Base-by-base conservation (phyloP, 805 yeast genomes). In the Barnettozyma pratensis region DNA sequence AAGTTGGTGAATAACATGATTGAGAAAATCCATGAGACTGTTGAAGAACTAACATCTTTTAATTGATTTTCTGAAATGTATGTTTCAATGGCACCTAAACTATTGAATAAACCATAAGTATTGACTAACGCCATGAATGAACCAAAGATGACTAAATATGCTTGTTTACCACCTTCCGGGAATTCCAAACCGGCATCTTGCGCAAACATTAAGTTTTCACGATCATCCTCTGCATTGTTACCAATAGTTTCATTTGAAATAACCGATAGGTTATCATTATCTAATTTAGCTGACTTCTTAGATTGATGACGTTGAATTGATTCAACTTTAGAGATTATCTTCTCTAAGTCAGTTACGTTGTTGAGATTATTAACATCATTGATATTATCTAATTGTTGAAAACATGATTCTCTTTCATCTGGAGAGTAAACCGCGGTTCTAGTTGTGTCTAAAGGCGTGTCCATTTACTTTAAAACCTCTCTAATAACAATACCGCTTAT, bases 11-110 rank as follows among this genome's bases (percentile, higher is more conserved):
- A 73, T 49, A 76, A 62, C 60, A 72, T 77, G 29, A 83, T 62
- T 1, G 88, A 81, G 54, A 83, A 83, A 31, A 83, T 74, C 87
- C 88, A 81, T 5, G 85, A 75, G 5, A 80, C 70, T 2, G 76
- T 64, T 2, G 83, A 72, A 2, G 78, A 68, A 5, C 72, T 61
- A 6, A 68, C 64, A 40, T 71, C 56, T 1, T 66, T 66, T 51
- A 83, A 63, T 60, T 83, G 87, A 61, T 83, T 75, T 10, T 65
- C 66, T 7, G 79, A 71, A 8, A 83, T 70, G 54, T 81, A 80
- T 0, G 83, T 73, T 62, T 83, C 83, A 37, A 83, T 71, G 4
- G 80, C 84, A 54, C 89, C 88, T 37, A 76, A 68, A 2, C 82
- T 64, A 56, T 83, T 83, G 50, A 79, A 62, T 36, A 79, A 54